Evolutionary conservation across 495 filamentous ascomycete species (phyloP).

Genomic region (Penicillium paxilli): DNA sequence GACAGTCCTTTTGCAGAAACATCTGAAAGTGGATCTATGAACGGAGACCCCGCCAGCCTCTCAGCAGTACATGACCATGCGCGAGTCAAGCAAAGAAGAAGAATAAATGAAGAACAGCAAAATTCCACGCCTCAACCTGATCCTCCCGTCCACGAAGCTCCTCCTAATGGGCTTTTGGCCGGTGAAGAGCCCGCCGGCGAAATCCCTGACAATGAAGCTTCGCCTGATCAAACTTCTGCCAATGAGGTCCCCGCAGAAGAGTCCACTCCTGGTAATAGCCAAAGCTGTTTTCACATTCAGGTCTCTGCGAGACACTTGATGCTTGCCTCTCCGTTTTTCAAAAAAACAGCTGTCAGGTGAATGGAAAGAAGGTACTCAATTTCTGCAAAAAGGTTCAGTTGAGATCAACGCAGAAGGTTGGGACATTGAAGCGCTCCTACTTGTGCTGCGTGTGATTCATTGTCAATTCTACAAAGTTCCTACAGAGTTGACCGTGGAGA

Average conservation of each 20-base stretch:
- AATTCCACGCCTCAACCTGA: neutral
- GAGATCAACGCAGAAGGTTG: constrained; percentile 36
- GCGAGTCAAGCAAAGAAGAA: too few species aligned
- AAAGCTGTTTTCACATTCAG: constrained; percentile 55
- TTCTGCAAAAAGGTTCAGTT: constrained; percentile 38
- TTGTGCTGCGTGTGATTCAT: constrained; percentile 54
- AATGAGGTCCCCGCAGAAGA: too few species aligned
- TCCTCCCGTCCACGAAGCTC: too few species aligned
- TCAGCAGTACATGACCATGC: too few species aligned
- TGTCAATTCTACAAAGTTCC: constrained; percentile 43
- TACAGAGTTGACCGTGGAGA: constrained; percentile 34
- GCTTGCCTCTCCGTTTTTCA: constrained; percentile 49
- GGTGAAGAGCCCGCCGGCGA: too few species aligned
- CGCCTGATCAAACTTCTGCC: too few species aligned
- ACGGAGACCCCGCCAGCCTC: too few species aligned
- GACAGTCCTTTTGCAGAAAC: constrained; percentile 45
- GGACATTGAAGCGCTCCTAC: constrained; percentile 44
- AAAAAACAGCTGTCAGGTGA: constrained; percentile 25
- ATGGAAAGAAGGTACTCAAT: constrained; percentile 37
- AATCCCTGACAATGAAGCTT: too few species aligned
- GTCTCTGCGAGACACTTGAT: constrained; percentile 54
- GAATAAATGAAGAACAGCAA: neutral
- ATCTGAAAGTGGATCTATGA: too few species aligned
- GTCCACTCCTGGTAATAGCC: too few species aligned
- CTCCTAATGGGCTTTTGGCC: too few species aligned